Evolutionary conservation across 108 stramenopile genomes (phyloP), one percentile per base, ranked within the genome.

Genomic region (Pseudonitzschia pungens): DNA sequence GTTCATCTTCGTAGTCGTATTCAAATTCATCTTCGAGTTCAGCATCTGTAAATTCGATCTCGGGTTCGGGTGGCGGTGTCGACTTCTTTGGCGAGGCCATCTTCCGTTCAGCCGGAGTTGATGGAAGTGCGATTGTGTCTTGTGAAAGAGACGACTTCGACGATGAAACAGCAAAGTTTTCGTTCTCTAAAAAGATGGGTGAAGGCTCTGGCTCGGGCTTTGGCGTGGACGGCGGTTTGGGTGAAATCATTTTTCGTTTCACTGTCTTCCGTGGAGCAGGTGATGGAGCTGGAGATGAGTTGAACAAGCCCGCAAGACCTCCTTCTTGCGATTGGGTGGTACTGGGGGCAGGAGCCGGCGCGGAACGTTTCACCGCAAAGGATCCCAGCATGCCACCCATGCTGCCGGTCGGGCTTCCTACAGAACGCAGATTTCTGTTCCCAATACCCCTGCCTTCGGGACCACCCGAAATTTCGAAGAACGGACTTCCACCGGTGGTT

Each of bases 341-440:
- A 27, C 26, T 26, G 9, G 60, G 26, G 32, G 60, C 29, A 40
- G 60, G 29, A 33, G 60, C 8, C 8, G 32, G n/a, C 31, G 45
- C 14, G 18, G 45, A 12, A 4, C 45, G 2, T 36, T 36, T 36
- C 2, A 51, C n/a, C 3, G 50, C 54, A 55, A 55, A 55, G 7
- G 60, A 62, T n/a, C 60, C 36, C 26, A 62, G n/a, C 60, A 62
- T 62, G n/a, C 60, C 60, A 62, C 60, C 60, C 60, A 62, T 62
- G 15, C 28, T 6, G n/a, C 16, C 40, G 14, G 29, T n/a, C 16
- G 29, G 28, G 40, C 32, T 41, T 40, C 60, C 60, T 20, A 62
- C 60, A 20, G 36, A 33, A 15, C 60, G 60, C 9, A 62, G 60
- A 33, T 62, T 62, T 10, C n/a, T 62, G 29, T 41, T 62, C 16